Evolutionary conservation across 2,329 filamentous ascomycete genomes (phyloP).

Genomic region (Epichloe gansuensis): DNA sequence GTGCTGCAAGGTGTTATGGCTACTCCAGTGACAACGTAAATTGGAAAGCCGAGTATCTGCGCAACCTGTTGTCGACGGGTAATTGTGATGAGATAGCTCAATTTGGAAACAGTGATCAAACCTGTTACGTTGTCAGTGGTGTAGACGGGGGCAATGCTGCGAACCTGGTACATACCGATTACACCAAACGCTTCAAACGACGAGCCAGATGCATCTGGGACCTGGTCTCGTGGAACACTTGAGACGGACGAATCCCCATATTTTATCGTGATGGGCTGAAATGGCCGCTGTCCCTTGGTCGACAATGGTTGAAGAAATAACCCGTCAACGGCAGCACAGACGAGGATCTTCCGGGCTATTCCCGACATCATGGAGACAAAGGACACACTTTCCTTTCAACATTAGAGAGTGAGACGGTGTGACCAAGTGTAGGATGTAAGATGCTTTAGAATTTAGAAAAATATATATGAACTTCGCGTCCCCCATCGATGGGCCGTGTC

Average conservation of each 20-base stretch:
- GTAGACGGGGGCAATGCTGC: conserved; percentile 10
- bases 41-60: conserved; percentile 64
- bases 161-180: conserved; percentile 29
- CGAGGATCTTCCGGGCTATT: conserved; percentile 65
- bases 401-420: not conserved
- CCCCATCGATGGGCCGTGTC: too few relatives aligned
- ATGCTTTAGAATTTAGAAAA: too few relatives aligned
- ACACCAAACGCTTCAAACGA: conserved; percentile 50
- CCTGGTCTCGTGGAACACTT: conserved; percentile 30
- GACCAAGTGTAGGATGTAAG: not conserved
- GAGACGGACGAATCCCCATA: conserved; percentile 49
- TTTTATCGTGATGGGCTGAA: conserved; percentile 53
- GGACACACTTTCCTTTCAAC: not conserved
- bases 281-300: conserved; percentile 42
- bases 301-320: conserved; percentile 66
- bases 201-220: conserved; percentile 30
- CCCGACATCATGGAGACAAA: conserved; percentile 48
- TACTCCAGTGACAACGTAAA: conserved; percentile 83
- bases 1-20: conserved; percentile 80
- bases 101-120: conserved; percentile 67
- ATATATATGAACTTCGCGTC: not conserved
- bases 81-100: conserved; percentile 78
- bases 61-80: conserved; percentile 80
- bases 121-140: conserved; percentile 40
- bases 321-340: conserved; percentile 73